Evolutionary conservation across 2,329 filamentous ascomycete genomes (phyloP), one percentile per base, ranked within the genome.

Genomic region (Sarocladium strictum): DNA sequence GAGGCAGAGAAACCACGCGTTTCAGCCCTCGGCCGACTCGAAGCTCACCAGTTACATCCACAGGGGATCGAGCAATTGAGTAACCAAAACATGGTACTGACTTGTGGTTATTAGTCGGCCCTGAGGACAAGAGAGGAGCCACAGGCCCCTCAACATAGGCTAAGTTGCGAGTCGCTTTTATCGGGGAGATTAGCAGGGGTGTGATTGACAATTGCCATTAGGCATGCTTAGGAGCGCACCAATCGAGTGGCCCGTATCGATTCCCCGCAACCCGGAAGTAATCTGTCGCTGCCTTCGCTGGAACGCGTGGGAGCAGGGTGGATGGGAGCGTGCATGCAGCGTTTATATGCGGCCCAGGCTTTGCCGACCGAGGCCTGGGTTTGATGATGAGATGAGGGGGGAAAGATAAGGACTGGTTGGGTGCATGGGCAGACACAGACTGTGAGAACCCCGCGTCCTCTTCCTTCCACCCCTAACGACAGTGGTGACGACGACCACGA

Each of bases 11-110:
- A 43, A 23, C 9, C 17, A 43, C 40, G 17, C 35, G 40, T 43
- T 43, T 24, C 40, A 43, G 40, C 3, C 4, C 17, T 24, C 10
- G 6, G 40, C n/a, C n/a, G 7, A 23, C 17, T 43, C 15, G 10
- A 21, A 9, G 9, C 17, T 24, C 40, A 24, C 40, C 40, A 43
- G 24, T 43, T 12, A 43, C 7, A 15, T 5, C 9, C 40, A 12
- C n/a, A 12, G 40, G 21, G 9, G 11, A 43, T 43, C 9, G 40
- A 23, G 17, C 6, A 17, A 24, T 47, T 47, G 23, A 27, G 43
- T 47, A 47, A 47, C 43, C 17, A 47, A 29, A 47, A 47, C 43
- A 47, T 47, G 43, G 29, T 47, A 47, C 43, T 47, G 43, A 47
- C 43, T 47, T 47, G 43, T 23, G 29, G 24, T 6, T 23, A 47